Base-by-base conservation (phyloP, 345 rosid species). In the Anastatica hierochuntica region DNA sequence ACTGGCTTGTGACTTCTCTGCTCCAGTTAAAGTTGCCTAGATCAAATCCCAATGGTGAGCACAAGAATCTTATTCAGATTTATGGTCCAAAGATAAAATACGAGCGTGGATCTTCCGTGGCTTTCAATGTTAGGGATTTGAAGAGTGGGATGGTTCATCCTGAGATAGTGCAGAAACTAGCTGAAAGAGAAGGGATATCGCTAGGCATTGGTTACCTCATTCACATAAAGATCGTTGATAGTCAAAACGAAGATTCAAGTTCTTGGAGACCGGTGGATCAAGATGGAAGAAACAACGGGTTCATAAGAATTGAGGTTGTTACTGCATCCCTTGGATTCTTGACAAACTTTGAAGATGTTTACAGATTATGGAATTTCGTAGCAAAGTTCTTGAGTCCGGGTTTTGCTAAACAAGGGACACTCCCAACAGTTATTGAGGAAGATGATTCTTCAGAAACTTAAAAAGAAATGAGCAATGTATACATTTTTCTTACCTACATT, bases 11-110 rank as follows among this genome's bases (percentile, higher is more conserved):
- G n/a, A n/a, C n/a, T n/a, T n/a, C n/a, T n/a, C 71, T 94, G 56
- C 83, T 94, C 62, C 97, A 94, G 31, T 69, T 94, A 38, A 80
- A 86, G 71, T 51, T 88, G 11, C 80, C 94, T 3, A 54, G 44
- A 73, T 61, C 84, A 44, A 80, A 78, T 17, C 82, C 81, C 17
- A 81, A 74, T 58, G 72, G 68, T 31, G 85, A 62, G 48, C 66
- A 73, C 43, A 58, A 50, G 54, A 66, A 59, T 52, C 95, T 92
- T 53, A 90, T 92, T 53, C 88, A 88, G 60, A 85, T 92, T 24
- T 92, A 88, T 43, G 99, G 99, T 44, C 97, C 99, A 2, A 92
- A 92, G 69, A 85, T 92, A 46, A 92, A 92, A 70, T 92, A 85
- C 17, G 99, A 88, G 58, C 77, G 99, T 10, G 99, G 99, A 53